A percentile compares a stretch with the other conserved stretches of the same genome.
Conservation (phyloP, 441 rosid genomes). For the Viola pubescens region DNA sequence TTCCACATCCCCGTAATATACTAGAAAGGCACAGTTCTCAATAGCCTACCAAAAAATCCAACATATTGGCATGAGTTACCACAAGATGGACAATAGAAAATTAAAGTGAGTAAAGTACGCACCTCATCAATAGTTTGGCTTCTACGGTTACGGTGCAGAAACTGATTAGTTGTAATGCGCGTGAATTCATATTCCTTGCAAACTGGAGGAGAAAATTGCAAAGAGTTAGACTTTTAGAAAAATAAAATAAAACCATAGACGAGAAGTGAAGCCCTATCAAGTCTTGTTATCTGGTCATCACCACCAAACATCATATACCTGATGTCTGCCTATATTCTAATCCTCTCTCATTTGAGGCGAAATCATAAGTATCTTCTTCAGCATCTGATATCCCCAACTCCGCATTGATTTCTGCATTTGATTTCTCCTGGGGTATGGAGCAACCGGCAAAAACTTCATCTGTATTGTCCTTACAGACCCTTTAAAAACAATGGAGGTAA, state of each 20-base stretch:
- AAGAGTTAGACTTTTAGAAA: conserved; percentile 15
- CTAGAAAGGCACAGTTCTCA: neutral
- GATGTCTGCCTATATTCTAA: conserved; percentile 33
- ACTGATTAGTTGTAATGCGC: conserved; percentile 64
- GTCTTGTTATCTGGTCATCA: conserved; percentile 11
- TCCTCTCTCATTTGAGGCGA: conserved; percentile 36
- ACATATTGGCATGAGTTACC: too few relatives aligned
- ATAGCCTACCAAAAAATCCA: neutral
- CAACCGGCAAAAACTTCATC: conserved; percentile 69
- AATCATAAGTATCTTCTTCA: conserved; percentile 74
- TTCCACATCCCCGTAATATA: neutral
- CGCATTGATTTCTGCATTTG: conserved; percentile 82
- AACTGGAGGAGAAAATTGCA: conserved; percentile 32
- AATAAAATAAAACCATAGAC: neutral
- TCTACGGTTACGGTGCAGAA: conserved; percentile 78
- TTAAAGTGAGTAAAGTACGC: conserved; percentile 21
- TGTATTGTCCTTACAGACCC: conserved; percentile 78
- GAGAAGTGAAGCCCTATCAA: conserved; percentile 8
- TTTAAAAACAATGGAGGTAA: conserved; percentile 24
- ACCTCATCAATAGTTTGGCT: conserved; percentile 97
- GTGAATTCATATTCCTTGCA: conserved; percentile 52
- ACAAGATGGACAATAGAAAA: conserved; percentile 2
- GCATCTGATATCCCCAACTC: conserved; percentile 87
- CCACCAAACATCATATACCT: conserved; percentile 37
- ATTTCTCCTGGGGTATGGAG: conserved; percentile 80